Conservation (phyloP, 345 rosid species). For the Boechera stricta region DNA sequence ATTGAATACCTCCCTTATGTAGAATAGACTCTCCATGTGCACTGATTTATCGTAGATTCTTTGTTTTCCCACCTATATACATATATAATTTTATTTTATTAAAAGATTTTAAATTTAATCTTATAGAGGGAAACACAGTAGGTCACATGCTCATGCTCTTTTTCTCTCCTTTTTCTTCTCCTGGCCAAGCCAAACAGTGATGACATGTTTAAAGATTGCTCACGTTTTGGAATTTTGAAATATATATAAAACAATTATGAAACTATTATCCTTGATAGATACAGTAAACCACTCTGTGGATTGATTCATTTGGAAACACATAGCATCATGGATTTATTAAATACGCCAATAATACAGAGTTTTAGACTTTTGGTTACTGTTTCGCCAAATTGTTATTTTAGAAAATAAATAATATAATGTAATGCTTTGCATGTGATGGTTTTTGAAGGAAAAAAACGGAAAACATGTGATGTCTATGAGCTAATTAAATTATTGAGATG, state of each 20-base stretch:
- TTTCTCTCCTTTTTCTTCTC: constrained; percentile 40
- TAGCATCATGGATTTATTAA: constrained; percentile 36
- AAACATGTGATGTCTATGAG: constrained; percentile 44
- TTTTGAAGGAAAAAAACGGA: constrained; percentile 7
- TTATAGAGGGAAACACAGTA: constrained; percentile 42
- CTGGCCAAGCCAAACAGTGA: constrained; percentile 46
- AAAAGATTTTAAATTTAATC: constrained; percentile 12
- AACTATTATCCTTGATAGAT: constrained; percentile 33
- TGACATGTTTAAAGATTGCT: constrained; percentile 44
- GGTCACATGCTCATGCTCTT: constrained; percentile 45
- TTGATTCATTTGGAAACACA: constrained; percentile 45
- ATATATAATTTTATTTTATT: background rate
- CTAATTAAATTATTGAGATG: constrained; percentile 32
- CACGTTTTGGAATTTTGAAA: constrained; percentile 25
- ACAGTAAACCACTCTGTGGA: constrained; percentile 41
- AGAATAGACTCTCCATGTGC: constrained; percentile 49
- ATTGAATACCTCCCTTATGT: constrained; percentile 44
- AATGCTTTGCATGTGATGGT: constrained; percentile 41
- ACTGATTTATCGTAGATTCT: constrained; percentile 48
- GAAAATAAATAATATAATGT: constrained; percentile 15
- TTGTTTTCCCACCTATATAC: constrained; percentile 40
- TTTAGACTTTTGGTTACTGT: constrained; percentile 20
- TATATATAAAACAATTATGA: background rate
- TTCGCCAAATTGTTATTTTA: constrained; percentile 19
- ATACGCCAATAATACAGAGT: constrained; percentile 28